Evolutionary conservation across 371 early-diverging fungal genomes (phyloP), one percentile per base, ranked within the genome.

Genomic region (Entomophthora muscae): DNA sequence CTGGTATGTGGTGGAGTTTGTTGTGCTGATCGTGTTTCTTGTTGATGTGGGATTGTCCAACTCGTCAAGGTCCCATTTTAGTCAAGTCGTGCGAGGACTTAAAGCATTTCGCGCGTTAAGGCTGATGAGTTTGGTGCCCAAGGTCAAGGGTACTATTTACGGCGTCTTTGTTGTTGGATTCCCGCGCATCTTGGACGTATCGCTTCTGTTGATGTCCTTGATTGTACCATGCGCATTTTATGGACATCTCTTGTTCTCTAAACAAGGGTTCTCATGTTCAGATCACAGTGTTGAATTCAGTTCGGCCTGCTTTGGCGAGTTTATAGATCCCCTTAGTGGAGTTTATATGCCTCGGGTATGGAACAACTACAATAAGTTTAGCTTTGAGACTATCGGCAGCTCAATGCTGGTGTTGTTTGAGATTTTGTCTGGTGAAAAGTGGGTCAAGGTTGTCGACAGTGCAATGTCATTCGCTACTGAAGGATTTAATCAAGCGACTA

Each of bases 171-270:
- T 53, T 64, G 71, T 26, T 80, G 84, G 33, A 68, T 82, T 62
- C 3, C 79, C 81, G 1, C 76, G 75, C 42, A 81, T 86, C 26
- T 59, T 84, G 17, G 80, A 83, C 65, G 83, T 84, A 0, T 72
- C 76, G 0, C 64, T 73, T n/a, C 66, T 84, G 1, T 75, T 78
- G 29, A 54, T 85, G 26, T 68, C 74, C 31, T 66, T 86, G n/a
- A 76, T 85, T 56, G 73, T 84, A 0, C 86, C 86, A 0, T 84
- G 81, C 69, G 84, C 83, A 0, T 69, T 86, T 1, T 83, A 83
- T 66, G 85, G 84, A 0, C 76, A 79, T 65, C 80, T 79, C 24
- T 61, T 84, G 1, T 86, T 83, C 57, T 69, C 74, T 56, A 83
- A 82, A 0, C 64, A 78, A 12, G 77, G 84, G 32, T 79, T 70